Percentiles rank a stretch among this genome's conserved stretches.
Evolutionary conservation across 306 rosid species (phyloP).

Genomic region (barrel medic (Medicago truncatula)): MtrunA17r5.0-ANR NC_053043.1:34750501-34751000

Average conservation of each 20-base stretch:
- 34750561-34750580: too few relatives aligned
- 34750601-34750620: too few relatives aligned
- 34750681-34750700: background rate
- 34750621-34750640: background rate
- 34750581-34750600: too few relatives aligned
- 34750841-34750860: slow-evolving; percentile 17
- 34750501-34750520: too few relatives aligned
- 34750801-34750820: slow-evolving; percentile 4
- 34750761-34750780: background rate
- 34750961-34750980: slow-evolving; percentile 84
- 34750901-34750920: slow-evolving; percentile 9
- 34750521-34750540: too few relatives aligned
- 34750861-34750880: background rate
- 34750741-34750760: background rate
- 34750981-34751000: slow-evolving; percentile 49
- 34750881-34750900: slow-evolving; percentile 2
- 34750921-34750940: slow-evolving; percentile 58
- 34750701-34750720: background rate
- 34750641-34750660: slow-evolving; percentile 2
- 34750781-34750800: background rate
- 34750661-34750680: background rate
- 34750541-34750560: too few relatives aligned
- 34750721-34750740: background rate
- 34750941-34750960: slow-evolving; percentile 89
- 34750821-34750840: slow-evolving; percentile 1